These are phyloP conservation scores for Sonneratia caseolaris DNA, from an alignment of 345 rosid species.

Conservation along the genomic window DNA sequence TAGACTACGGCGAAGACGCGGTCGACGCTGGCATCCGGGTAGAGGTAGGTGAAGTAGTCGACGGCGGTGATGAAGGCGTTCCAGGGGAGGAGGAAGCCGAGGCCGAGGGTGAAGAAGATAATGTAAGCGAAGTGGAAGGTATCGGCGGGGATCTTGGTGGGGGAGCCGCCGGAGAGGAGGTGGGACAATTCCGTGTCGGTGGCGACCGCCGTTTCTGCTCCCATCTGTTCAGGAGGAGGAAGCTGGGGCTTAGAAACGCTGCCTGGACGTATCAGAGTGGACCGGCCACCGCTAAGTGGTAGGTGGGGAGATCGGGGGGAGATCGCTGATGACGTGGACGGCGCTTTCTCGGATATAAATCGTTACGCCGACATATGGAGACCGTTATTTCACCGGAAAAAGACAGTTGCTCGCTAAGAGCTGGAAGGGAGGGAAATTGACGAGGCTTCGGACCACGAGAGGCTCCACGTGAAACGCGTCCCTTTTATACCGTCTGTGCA, in stretches of 20 bases:
- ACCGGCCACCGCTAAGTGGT: background rate
- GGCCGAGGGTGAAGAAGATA: slow-evolving; percentile 74
- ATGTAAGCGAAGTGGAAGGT: slow-evolving; percentile 66
- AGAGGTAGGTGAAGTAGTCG: slow-evolving; percentile 88
- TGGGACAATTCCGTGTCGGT: slow-evolving; percentile 45
- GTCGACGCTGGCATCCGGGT: slow-evolving; percentile 79
- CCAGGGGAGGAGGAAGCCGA: slow-evolving; percentile 96
- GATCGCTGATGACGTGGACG: background rate
- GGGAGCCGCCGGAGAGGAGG: slow-evolving; percentile 22
- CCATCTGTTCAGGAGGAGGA: background rate
- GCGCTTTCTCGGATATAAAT: too few species aligned
- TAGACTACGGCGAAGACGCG: slow-evolving; percentile 80
- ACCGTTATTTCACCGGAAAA: too few species aligned
- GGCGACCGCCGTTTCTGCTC: slow-evolving; percentile 5
- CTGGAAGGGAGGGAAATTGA: too few species aligned
- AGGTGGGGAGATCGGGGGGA: background rate
- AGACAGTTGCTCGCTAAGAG: too few species aligned
- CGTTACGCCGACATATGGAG: too few species aligned
- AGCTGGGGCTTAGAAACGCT: background rate
- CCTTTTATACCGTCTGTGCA: too few species aligned
- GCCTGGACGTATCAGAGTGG: background rate
- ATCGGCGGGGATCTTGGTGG: slow-evolving; percentile 45
- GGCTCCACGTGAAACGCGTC: too few species aligned
- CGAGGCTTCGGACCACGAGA: too few species aligned
- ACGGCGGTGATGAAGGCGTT: slow-evolving; percentile 97